Conservation (phyloP, 305 asterid genomes). For the Fraxinus angustifolia region DNA sequence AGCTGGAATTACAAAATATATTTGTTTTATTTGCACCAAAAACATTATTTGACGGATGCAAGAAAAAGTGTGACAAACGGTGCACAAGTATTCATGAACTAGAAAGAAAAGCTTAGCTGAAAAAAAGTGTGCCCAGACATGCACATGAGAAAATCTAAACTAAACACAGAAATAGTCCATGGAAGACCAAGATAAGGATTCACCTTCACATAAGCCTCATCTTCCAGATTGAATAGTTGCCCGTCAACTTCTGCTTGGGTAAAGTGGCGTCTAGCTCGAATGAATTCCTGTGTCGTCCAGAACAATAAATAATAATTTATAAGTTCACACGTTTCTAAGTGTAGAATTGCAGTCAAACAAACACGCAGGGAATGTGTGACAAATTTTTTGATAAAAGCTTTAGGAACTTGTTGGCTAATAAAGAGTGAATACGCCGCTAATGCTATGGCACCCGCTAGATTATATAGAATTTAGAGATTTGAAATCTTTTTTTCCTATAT, state of each 20-base stretch:
- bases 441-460: neutral
- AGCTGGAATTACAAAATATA: neutral
- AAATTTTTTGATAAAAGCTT: neutral
- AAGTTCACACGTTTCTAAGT: neutral
- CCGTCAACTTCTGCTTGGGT: constrained; percentile 49
- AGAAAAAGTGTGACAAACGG: neutral
- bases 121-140: neutral
- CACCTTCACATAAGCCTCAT: constrained; percentile 66
- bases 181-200: neutral
- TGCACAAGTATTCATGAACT: neutral
- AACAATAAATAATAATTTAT: neutral
- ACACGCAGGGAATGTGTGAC: neutral
- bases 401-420: neutral
- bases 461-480: neutral
- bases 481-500: no score
- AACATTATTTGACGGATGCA: neutral
- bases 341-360: neutral
- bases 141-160: neutral
- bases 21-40: neutral
- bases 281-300: constrained; percentile 17
- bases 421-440: neutral
- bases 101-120: neutral
- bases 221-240: constrained; percentile 39
- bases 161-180: neutral
- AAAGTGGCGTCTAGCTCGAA: constrained; percentile 50